Base-by-base conservation (phyloP, 2,329 filamentous ascomycete genomes). In the Alternaria hordeiaustralica region DNA sequence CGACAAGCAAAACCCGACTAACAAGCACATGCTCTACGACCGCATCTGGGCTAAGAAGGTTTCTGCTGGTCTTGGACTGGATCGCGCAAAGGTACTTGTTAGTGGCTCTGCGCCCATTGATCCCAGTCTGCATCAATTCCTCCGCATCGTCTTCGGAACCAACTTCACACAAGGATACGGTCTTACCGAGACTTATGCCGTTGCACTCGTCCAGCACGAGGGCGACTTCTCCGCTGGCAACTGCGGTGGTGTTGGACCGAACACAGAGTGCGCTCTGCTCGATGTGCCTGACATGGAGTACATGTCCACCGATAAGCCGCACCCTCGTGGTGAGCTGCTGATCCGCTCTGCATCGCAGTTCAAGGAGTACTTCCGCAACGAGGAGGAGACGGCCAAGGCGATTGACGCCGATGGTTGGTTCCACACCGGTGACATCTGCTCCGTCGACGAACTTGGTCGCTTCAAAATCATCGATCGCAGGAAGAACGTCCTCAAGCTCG, bases 401-500 rank as follows among this genome's bases (percentile, higher is more conserved):
- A 85, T 98, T 49, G 93, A 95, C 9, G 84, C 90, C 30, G 94
- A 97, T 69, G 96, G 96, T 65, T 99, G 96, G 96, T 98, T 99
- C 87, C 92, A 92, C 79, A 97, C 94, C 0, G 96, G 96, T 59
- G 96, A 99, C 75, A 95, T 99, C 69, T 93, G 89, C 75, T 88
- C 90, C 68, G 86, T 99, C 23, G 96, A 99, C 80, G 89, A 89
- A 70, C 81, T 92, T 76, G 96, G 96, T 66, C 92, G 94, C 64
- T 91, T 98, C 85, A 90, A 88, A 81, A 97, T 99, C 81, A 91
- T 99, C 74, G 96, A 99, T 81, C 94, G 96, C 74, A 91, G 94
- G 83, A 99, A 99, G 91, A 98, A 98, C 82, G 93, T 99, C n/a
- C 89, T 99, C 78, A 99, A 99, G 87, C 88, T 99, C 60, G 90